Percentiles rank a stretch among this genome's conserved stretches.
These are phyloP conservation scores for Fomitopsis serialis DNA, from an alignment of 768 basidiomycete genomes.

Conservation along the genomic window DNA sequence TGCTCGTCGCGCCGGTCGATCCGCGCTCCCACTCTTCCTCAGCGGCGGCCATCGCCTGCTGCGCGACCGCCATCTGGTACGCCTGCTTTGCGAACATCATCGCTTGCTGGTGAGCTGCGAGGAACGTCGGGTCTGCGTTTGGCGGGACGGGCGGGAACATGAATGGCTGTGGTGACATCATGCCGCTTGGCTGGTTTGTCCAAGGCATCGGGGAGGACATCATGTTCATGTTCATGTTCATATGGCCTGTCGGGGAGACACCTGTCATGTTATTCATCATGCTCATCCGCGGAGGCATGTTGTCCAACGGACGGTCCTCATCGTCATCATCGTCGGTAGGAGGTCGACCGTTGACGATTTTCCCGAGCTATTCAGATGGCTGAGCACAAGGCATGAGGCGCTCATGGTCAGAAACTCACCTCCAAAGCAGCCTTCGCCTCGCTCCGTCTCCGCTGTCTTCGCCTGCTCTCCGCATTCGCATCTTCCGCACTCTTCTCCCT, in stretches of 20 bases:
- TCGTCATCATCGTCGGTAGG: constrained; percentile 37
- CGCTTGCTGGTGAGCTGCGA: constrained; percentile 82
- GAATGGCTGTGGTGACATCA: constrained; percentile 30
- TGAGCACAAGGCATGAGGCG: not conserved
- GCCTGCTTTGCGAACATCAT: constrained; percentile 85
- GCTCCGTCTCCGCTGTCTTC: constrained; percentile 68
- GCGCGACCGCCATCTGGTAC: constrained; percentile 86
- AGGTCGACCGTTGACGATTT: constrained; percentile 78
- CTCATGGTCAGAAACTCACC: constrained; percentile 40
- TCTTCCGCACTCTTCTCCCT: constrained; percentile 11
- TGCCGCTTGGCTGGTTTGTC: constrained; percentile 13
- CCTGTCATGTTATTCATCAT: constrained; percentile 29
- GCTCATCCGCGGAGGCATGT: constrained; percentile 29
- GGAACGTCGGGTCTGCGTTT: constrained; percentile 49
- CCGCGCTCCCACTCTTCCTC: constrained; percentile 88
- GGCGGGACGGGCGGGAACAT: constrained; percentile 25
- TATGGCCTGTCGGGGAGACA: constrained; percentile 10
- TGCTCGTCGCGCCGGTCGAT: constrained; percentile 46
- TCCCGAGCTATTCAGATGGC: constrained; percentile 60
- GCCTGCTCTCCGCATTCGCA: constrained; percentile 40
- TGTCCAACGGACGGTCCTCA: constrained; percentile 27
- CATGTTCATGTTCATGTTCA: constrained; percentile 26
- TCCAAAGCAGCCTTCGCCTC: constrained; percentile 88
- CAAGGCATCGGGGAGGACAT: constrained; percentile 12
- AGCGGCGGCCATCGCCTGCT: constrained; percentile 86